phyloP scores from a whole-genome alignment of 768 basidiomycete species.

The Gyrodon lividus region DNA sequence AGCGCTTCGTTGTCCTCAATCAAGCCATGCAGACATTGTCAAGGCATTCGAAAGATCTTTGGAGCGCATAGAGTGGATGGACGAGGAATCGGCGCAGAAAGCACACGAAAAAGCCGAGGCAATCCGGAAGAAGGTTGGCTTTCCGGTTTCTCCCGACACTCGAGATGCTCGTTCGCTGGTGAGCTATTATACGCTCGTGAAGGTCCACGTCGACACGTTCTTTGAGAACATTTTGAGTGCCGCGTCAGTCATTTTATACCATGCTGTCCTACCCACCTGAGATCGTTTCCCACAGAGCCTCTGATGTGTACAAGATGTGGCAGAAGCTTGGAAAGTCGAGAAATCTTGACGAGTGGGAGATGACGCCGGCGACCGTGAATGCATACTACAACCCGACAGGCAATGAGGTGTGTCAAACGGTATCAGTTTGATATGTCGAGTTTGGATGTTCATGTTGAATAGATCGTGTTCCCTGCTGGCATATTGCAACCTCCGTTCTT shows the following conservation, averaged over 20 bases:
- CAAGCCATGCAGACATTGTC: slow-evolving; percentile 61
- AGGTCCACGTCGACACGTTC: slow-evolving; percentile 66
- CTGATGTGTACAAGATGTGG: slow-evolving; percentile 71
- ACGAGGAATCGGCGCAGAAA: slow-evolving; percentile 71
- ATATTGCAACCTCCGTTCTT: slow-evolving; percentile 94
- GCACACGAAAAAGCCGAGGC: slow-evolving; percentile 76
- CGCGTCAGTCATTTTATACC: slow-evolving; percentile 35
- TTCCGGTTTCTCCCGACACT: slow-evolving; percentile 85
- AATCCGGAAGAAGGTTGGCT: slow-evolving; percentile 84
- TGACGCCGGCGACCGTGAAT: slow-evolving; percentile 84
- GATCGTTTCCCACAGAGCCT: slow-evolving; percentile 39
- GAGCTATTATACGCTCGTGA: slow-evolving; percentile 70
- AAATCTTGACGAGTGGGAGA: slow-evolving; percentile 79
- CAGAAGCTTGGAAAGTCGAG: slow-evolving; percentile 65
- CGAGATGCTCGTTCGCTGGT: slow-evolving; percentile 64
- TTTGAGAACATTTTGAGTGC: slow-evolving; percentile 81
- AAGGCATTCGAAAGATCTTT: slow-evolving; percentile 80
- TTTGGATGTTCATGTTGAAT: background rate
- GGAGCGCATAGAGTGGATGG: slow-evolving; percentile 85
- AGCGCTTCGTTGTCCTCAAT: slow-evolving; percentile 1
- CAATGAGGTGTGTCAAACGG: slow-evolving; percentile 61
- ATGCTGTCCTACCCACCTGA: slow-evolving; percentile 5
- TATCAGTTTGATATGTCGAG: background rate
- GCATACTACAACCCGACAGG: slow-evolving; percentile 87
- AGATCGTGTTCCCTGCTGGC: slow-evolving; percentile 97